Evolutionary conservation across 1,284 basidiomycete genomes (phyloP), one percentile per base, ranked within the genome.

Genomic region (Coniferiporia sulphurascens): DNA sequence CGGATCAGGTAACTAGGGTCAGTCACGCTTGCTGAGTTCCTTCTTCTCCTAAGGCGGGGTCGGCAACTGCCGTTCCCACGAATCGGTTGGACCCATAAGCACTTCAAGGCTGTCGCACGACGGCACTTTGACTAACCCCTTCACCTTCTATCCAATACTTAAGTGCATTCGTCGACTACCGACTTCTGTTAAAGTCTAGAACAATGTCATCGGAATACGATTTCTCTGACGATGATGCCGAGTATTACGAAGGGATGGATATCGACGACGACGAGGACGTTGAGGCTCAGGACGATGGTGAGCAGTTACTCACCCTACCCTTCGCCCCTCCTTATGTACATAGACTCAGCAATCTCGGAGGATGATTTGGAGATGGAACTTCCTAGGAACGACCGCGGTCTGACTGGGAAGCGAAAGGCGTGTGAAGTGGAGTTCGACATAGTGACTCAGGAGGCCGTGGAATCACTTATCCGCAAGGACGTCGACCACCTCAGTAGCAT

Each of bases 401-500:
- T 61, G 48, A 85, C 84, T 69, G 76, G 75, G 62, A 86, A 84
- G 65, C 78, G 75, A 60, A 89, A 89, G 73, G 73, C 85, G 1
- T 89, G 90, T 65, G 85, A 93, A 66, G 84, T 95, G 60, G 87
- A 95, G 34, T 84, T 86, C 65, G 82, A 87, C 50, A 84, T 89
- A 54, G 84, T 96, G 65, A 83, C 80, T 56, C 87, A 87, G 69
- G 73, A 77, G 22, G 81, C 86, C 44, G 84, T 98, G 59, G 84
- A 89, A 74, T 82, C 80, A 64, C 83, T 87, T 68, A 93, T 95
- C 83, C 76, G 79, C 58, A 73, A 77, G 60, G 91, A 95, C 68
- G 77, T 93, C 49, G 86, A 89, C n/a, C 85, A 95, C 71, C 88
- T 96, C 64, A 83, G 85, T 65, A 84, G 86, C 34, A 87, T 97